A percentile compares a stretch with the other conserved stretches of the same genome.
Evolutionary conservation across 495 filamentous ascomycete genomes (phyloP).

Genomic region (Trichoderma virens): DNA sequence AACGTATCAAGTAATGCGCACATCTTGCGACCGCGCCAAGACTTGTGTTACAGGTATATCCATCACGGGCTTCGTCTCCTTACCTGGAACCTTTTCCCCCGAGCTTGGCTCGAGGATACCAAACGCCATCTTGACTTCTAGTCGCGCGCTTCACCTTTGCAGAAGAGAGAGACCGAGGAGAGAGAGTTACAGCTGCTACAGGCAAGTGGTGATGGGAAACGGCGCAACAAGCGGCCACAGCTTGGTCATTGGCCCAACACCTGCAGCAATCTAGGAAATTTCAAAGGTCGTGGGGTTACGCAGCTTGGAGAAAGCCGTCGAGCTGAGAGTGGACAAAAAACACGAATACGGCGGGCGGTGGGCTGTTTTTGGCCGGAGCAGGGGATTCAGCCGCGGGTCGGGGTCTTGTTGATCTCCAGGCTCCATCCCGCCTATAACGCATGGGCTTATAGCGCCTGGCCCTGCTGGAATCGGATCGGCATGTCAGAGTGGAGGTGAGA

Average conservation of each 20-base stretch:
- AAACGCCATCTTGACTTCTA: slow-evolving; percentile 15
- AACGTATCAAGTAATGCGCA: too few relatives aligned
- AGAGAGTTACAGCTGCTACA: too few relatives aligned
- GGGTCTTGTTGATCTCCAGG: too few relatives aligned
- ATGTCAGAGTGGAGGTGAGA: too few relatives aligned
- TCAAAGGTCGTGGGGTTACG: background rate
- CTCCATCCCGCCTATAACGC: too few relatives aligned
- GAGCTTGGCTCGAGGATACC: slow-evolving; percentile 18
- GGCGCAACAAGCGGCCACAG: background rate
- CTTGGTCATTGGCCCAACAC: background rate
- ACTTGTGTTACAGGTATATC: slow-evolving; percentile 1
- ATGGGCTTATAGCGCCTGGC: too few relatives aligned
- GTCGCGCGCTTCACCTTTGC: too few relatives aligned
- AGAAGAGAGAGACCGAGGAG: too few relatives aligned
- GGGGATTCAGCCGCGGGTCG: too few relatives aligned
- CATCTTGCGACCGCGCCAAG: background rate
- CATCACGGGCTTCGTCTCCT: slow-evolving; percentile 1
- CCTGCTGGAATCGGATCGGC: too few relatives aligned
- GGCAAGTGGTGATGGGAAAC: background rate
- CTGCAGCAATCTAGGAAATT: background rate
- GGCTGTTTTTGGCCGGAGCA: background rate
- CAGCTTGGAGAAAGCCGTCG: too few relatives aligned
- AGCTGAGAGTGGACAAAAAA: too few relatives aligned
- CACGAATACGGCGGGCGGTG: background rate
- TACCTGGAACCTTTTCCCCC: slow-evolving; percentile 12